phyloP scores from a whole-genome alignment of 805 yeast genomes.

The Sungouiella thailandica region DNA sequence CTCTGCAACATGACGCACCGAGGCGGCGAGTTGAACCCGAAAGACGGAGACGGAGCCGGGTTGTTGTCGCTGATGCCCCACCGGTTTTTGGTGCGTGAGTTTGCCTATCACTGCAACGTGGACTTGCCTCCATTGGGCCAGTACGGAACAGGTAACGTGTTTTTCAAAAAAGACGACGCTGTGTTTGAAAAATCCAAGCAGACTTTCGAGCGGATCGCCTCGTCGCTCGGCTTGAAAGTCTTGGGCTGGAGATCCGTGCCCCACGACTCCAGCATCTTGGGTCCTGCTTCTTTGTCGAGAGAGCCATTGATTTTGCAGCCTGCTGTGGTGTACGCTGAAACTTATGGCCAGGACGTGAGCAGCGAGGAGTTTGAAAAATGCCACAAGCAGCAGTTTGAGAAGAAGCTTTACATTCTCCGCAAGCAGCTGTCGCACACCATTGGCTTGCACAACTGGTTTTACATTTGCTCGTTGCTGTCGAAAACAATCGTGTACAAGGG shows the following conservation, averaged over 20 bases:
- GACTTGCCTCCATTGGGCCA: conserved; percentile 75
- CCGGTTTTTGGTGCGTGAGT: conserved; percentile 79
- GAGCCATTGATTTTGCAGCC: conserved; percentile 94
- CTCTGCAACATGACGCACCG: conserved; percentile 98
- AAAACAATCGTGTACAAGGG: conserved; percentile 95
- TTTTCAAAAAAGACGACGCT: conserved; percentile 82
- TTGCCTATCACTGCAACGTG: conserved; percentile 61
- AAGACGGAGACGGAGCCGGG: conserved; percentile 99
- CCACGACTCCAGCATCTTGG: conserved; percentile 87
- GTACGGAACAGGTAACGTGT: conserved; percentile 92
- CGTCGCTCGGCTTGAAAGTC: conserved; percentile 69
- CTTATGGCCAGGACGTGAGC: conserved; percentile 27
- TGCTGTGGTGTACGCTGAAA: conserved; percentile 60
- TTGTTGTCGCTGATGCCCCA: conserved; percentile 91
- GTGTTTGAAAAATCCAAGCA: conserved; percentile 64
- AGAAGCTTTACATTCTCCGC: conserved; percentile 77
- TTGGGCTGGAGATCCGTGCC: conserved; percentile 96
- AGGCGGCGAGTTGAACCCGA: conserved; percentile 97
- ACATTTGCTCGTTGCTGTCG: conserved; percentile 87
- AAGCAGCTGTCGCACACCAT: conserved; percentile 87
- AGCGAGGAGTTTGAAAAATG: conserved; percentile 51
- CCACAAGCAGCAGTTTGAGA: conserved; percentile 67
- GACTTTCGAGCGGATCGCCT: conserved; percentile 79
- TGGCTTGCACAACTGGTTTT: conserved; percentile 96
- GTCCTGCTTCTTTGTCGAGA: conserved; percentile 90